phyloP scores from a whole-genome alignment of 148 eudicot species.

The Salicornia ramosissima region DNA sequence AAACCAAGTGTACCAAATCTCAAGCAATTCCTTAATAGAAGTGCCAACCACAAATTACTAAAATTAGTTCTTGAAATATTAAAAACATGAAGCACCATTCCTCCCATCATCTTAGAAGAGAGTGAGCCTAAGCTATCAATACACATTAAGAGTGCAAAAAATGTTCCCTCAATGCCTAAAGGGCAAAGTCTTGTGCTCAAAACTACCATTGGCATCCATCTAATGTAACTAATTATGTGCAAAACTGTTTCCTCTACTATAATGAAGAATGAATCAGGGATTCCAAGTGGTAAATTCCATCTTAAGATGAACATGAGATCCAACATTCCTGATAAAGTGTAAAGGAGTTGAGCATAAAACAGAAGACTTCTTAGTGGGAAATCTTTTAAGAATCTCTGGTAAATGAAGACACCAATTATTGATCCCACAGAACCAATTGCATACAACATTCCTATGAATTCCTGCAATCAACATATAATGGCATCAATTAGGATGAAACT shows the following conservation, averaged over 20 bases:
- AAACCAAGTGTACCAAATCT: conserved; percentile 45
- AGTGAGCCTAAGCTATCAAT: conserved; percentile 58
- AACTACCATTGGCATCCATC: conserved; percentile 70
- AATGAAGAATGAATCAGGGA: conserved; percentile 56
- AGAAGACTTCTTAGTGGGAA: conserved; percentile 42
- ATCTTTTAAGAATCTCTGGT: conserved; percentile 48
- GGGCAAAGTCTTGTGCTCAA: conserved; percentile 56
- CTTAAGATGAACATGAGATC: conserved; percentile 58
- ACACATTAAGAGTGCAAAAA: conserved; percentile 62
- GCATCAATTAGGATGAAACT: no score
- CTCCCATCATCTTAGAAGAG: conserved; percentile 49
- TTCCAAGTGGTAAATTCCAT: conserved; percentile 46
- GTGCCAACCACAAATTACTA: conserved; percentile 50
- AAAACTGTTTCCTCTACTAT: conserved; percentile 45
- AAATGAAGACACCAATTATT: conserved; percentile 48
- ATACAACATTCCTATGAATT: conserved; percentile 55
- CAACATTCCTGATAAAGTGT: conserved; percentile 44
- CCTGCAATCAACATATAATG: conserved; percentile 26
- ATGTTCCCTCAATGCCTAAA: conserved; percentile 62
- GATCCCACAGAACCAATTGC: conserved; percentile 60
- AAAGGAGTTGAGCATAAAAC: conserved; percentile 50
- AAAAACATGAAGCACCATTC: conserved; percentile 42
- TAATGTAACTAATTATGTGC: conserved; percentile 29
- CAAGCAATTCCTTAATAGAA: conserved; percentile 42
- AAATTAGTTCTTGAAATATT: conserved; percentile 60